Base-by-base conservation (phyloP, 768 basidiomycete species). In the Pleurotus djamor region DNA sequence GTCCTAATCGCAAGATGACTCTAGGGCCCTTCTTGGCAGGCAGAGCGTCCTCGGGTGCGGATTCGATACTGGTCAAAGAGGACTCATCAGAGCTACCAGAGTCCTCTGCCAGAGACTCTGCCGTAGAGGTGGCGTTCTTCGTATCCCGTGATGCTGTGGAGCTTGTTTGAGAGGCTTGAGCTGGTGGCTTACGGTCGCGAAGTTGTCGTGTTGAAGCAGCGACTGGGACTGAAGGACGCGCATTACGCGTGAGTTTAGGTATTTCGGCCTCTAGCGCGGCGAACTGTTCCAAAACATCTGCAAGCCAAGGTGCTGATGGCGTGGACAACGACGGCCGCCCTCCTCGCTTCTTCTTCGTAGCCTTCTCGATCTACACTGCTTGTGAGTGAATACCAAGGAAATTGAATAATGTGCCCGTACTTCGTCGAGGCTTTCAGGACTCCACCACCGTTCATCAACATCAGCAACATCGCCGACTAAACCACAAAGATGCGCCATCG, bases 401-500 rank as follows among this genome's bases (percentile, higher is more conserved):
- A 5, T 32, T 35, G 4, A 61, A 7, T 32, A n/a, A 1, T 9
- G 34, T 4, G 21, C 57, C 33, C 51, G 35, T 16, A 90, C 89
- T 75, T 86, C 80, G 33, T 67, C 61, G 4, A 93, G 77, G 57
- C 88, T 88, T 12, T 81, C 77, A 5, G 80, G 57, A 52, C 63
- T 73, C 91, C 92, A 94, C 90, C 91, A 93, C 4, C 65, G 64
- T 50, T 77, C 71, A 58, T 83, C 74, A 14, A 81, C 75, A 7
- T 67, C 64, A 0, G 64, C 64, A 38, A 72, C 68, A 13, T 73
- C 69, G 47, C 75, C 79, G 1, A 76, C 77, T 17, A 98, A 72
- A 3, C 95, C 96, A 5, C 76, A 74, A 1, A 96, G 70, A 68
- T 94, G 91, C 0, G 94, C 91, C 83, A 94, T 85, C 0, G 88